Conservation (phyloP, 2,329 filamentous ascomycete species). For the Penicillium brasilianum region DNA sequence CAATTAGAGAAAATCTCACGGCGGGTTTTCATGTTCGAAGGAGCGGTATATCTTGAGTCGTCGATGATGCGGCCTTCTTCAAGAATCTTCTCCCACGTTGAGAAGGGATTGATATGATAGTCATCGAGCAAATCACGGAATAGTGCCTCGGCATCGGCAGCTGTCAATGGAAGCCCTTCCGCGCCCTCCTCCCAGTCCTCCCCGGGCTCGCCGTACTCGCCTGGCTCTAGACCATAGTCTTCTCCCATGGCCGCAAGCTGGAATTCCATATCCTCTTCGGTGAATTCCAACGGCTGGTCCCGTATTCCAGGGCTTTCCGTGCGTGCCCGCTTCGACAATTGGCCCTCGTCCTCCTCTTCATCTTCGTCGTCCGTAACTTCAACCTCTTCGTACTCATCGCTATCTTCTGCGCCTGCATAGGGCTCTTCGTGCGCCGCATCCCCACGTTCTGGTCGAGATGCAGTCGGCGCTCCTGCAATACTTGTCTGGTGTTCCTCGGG, state of each 20-base stretch:
- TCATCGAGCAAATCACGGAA: constrained; percentile 90
- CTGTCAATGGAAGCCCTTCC: constrained; percentile 71
- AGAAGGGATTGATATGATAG: constrained; percentile 80
- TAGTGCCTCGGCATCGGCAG: constrained; percentile 75
- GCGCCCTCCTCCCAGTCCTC: constrained; percentile 70
- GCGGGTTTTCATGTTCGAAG: constrained; percentile 79
- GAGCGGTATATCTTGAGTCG: constrained; percentile 82
- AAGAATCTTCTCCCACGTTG: constrained; percentile 86
- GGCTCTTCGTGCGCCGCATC: constrained; percentile 12
- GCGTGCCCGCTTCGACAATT: constrained; percentile 57
- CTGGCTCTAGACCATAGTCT: constrained; percentile 78
- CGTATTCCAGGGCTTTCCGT: constrained; percentile 57
- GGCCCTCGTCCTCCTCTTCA: constrained; percentile 54
- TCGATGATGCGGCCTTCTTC: constrained; percentile 82
- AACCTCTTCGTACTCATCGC: constrained; percentile 77
- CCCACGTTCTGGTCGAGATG: constrained; percentile 6
- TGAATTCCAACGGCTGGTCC: constrained; percentile 72
- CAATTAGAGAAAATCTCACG: constrained; percentile 85
- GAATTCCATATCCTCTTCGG: constrained; percentile 91
- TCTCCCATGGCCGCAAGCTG: constrained; percentile 89
- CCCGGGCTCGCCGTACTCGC: constrained; percentile 71
- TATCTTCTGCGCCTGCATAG: constrained; percentile 56
- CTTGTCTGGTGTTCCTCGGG: constrained; percentile 27
- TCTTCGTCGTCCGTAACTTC: constrained; percentile 69
- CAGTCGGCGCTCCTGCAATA: constrained; percentile 23